These are phyloP conservation scores for Trypanosomatidae sp. DNA, from an alignment of 208 protist species.

Conservation along the genomic window DNA sequence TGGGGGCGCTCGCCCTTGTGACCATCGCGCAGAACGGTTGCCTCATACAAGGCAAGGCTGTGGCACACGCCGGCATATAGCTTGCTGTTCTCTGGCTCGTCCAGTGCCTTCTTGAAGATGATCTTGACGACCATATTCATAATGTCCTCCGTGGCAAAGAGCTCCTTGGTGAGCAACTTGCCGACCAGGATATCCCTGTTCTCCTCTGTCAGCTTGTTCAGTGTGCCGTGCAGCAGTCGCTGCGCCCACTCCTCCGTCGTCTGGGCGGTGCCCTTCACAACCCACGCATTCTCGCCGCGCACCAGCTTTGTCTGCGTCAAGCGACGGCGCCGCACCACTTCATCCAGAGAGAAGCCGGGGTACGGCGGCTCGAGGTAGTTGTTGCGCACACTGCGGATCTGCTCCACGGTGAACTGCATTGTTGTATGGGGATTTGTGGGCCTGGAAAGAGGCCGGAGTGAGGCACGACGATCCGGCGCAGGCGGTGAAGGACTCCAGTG, in stretches of 20 bases:
- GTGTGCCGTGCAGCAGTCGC: slow-evolving; percentile 71
- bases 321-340: slow-evolving; percentile 64
- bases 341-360: slow-evolving; percentile 85
- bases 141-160: slow-evolving; percentile 65
- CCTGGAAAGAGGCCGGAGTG: neutral
- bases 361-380: slow-evolving; percentile 80
- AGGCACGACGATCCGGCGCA: neutral
- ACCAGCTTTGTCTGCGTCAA: slow-evolving; percentile 69
- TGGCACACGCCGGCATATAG: slow-evolving; percentile 80
- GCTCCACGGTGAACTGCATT: slow-evolving; percentile 78
- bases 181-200: slow-evolving; percentile 74
- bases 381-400: slow-evolving; percentile 76
- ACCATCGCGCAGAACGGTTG: slow-evolving; percentile 31
- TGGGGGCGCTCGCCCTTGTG: slow-evolving; percentile 31
- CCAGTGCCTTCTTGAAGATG: slow-evolving; percentile 85
- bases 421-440: neutral
- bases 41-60: slow-evolving; percentile 78
- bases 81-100: slow-evolving; percentile 85
- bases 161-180: slow-evolving; percentile 56
- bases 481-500: neutral
- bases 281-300: slow-evolving; percentile 84
- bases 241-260: slow-evolving; percentile 81
- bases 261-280: slow-evolving; percentile 61
- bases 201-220: slow-evolving; percentile 81
- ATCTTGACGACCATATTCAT: slow-evolving; percentile 60